Conservation (phyloP, 2,329 filamentous ascomycete genomes). For the Penicillium sp. region DNA sequence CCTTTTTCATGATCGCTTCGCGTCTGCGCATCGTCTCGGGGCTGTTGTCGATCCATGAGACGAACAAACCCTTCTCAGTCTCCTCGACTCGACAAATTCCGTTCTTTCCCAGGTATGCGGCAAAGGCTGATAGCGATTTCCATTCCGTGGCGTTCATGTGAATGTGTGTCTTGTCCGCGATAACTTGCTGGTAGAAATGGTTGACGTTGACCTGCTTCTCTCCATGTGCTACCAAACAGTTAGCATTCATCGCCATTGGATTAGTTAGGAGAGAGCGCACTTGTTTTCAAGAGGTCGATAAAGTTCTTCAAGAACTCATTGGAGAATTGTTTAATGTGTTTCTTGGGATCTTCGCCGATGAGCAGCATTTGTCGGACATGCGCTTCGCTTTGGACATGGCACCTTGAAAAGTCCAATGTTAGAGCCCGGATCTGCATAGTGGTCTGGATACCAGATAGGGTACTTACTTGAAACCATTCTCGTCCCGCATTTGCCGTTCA, state of each 20-base stretch:
- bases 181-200: slow-evolving; percentile 93
- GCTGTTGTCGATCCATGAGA: slow-evolving; percentile 89
- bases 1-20: slow-evolving; percentile 79
- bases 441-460: background rate
- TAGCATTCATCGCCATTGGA: background rate
- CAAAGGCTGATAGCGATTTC: slow-evolving; percentile 85
- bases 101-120: slow-evolving; percentile 81
- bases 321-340: slow-evolving; percentile 79
- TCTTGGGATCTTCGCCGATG: slow-evolving; percentile 84
- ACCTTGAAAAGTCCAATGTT: slow-evolving; percentile 35
- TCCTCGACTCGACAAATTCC: slow-evolving; percentile 90
- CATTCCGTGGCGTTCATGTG: slow-evolving; percentile 95
- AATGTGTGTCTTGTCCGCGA: slow-evolving; percentile 80
- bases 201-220: slow-evolving; percentile 90
- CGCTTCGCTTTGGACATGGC: slow-evolving; percentile 77
- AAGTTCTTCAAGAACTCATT: slow-evolving; percentile 82
- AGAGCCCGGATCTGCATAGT: background rate
- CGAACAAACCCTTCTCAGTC: slow-evolving; percentile 77
- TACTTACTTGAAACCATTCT: slow-evolving; percentile 60
- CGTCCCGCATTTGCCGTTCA: slow-evolving; percentile 74
- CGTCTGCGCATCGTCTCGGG: slow-evolving; percentile 79
- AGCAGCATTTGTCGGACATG: slow-evolving; percentile 89
- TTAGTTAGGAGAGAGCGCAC: background rate
- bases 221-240: slow-evolving; percentile 61
- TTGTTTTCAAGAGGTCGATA: slow-evolving; percentile 72